Evolutionary conservation across 164 flowering plant genomes (phyloP).

Genomic region (Malania oleifera): DNA sequence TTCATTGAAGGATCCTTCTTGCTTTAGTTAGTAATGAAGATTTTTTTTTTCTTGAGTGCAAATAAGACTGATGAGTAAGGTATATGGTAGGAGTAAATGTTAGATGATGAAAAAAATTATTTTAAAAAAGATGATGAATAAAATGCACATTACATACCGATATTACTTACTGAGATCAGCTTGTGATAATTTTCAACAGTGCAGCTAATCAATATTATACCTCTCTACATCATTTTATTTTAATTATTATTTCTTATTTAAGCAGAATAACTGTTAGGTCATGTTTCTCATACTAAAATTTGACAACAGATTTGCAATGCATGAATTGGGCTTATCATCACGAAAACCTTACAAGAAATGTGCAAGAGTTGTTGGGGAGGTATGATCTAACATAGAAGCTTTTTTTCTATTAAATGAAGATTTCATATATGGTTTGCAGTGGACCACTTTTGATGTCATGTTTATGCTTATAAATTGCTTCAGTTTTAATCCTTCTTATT

Average conservation of each 20-base stretch:
- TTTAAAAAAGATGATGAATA: too few species aligned
- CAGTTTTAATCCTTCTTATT: slow-evolving; percentile 3
- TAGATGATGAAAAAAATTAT: too few species aligned
- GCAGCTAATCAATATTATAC: too few species aligned
- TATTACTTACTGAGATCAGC: too few species aligned
- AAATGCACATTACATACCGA: too few species aligned
- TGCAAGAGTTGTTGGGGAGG: slow-evolving; percentile 98
- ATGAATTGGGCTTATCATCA: slow-evolving; percentile 90
- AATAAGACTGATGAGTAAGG: too few species aligned
- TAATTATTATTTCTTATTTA: not conserved
- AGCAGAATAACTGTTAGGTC: not conserved
- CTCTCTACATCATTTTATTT: not conserved
- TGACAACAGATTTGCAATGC: slow-evolving; percentile 84
- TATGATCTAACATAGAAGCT: slow-evolving; percentile 11
- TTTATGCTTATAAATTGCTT: not conserved
- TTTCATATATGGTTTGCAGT: not conserved
- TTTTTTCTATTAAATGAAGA: not conserved
- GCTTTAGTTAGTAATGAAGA: too few species aligned
- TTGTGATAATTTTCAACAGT: too few species aligned
- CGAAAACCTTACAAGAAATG: slow-evolving; percentile 90
- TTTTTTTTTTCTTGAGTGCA: too few species aligned
- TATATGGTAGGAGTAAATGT: too few species aligned
- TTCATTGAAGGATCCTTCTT: too few species aligned
- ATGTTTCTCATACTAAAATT: slow-evolving; percentile 2
- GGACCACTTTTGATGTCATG: not conserved